These are phyloP conservation scores for Calocybe gangraenosa DNA, from an alignment of 768 basidiomycete species.

Conservation along the genomic window DNA sequence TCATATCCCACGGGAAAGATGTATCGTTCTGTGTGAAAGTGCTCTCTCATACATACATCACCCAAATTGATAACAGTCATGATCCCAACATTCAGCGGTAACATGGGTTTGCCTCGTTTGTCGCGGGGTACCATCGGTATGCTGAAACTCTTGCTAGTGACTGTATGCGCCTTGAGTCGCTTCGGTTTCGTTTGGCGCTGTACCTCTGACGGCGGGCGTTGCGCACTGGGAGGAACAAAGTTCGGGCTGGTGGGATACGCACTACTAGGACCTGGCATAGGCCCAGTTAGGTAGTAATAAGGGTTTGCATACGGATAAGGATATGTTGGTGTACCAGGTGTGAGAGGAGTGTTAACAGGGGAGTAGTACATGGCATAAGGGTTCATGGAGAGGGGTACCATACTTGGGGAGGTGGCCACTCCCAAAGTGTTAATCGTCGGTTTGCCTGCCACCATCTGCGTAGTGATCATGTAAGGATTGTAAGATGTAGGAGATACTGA, in stretches of 20 bases:
- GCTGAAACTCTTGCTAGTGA: slow-evolving; percentile 70
- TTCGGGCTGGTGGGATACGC: slow-evolving; percentile 29
- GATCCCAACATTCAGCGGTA: slow-evolving; percentile 82
- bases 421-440: slow-evolving; percentile 20
- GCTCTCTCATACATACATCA: slow-evolving; percentile 74
- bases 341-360: slow-evolving; percentile 30
- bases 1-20: slow-evolving; percentile 89
- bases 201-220: slow-evolving; percentile 25
- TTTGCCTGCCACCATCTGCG: slow-evolving; percentile 12
- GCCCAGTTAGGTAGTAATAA: slow-evolving; percentile 38
- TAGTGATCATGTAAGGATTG: slow-evolving; percentile 22
- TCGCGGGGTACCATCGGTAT: slow-evolving; percentile 81
- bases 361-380: slow-evolving; percentile 42
- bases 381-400: slow-evolving; percentile 24
- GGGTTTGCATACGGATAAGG: slow-evolving; percentile 36
- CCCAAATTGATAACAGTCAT: slow-evolving; percentile 80
- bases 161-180: slow-evolving; percentile 74
- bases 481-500: slow-evolving; percentile 17
- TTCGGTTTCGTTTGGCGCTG: slow-evolving; percentile 66
- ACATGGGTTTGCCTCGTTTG: slow-evolving; percentile 60
- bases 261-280: slow-evolving; percentile 33
- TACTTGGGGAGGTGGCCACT: slow-evolving; percentile 4
- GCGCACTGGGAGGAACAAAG: slow-evolving; percentile 20
- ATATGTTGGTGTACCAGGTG: slow-evolving; percentile 31
- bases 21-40: slow-evolving; percentile 85